Percentiles rank a stretch among this genome's conserved stretches.
phyloP scores from a whole-genome alignment of 2,329 filamentous ascomycete species.

The Aspergillus terreus region DNA sequence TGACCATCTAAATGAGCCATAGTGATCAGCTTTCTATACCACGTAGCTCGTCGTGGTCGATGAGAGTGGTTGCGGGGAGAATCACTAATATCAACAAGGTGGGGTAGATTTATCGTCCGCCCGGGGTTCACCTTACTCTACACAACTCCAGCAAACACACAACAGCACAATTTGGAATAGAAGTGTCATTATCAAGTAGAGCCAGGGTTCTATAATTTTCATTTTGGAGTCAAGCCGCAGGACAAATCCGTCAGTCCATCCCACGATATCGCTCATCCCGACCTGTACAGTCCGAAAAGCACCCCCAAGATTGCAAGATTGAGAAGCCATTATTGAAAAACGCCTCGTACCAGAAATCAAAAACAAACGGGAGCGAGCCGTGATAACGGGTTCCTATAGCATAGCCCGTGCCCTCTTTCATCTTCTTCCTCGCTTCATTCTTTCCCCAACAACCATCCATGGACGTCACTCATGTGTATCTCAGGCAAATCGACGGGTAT shows the following conservation, averaged over 20 bases:
- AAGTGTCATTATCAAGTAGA: slow-evolving; percentile 4
- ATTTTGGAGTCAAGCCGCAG: background rate
- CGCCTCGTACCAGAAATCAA: slow-evolving; percentile 18
- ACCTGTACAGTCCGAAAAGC: slow-evolving; percentile 5
- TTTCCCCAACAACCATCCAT: background rate
- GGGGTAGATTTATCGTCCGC: background rate
- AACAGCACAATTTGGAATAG: background rate
- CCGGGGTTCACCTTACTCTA: background rate
- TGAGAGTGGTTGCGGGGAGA: background rate
- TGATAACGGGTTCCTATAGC: slow-evolving; percentile 7
- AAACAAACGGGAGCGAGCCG: slow-evolving; percentile 7
- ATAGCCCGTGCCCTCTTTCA: background rate
- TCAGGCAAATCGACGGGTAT: slow-evolving; percentile 13
- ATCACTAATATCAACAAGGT: background rate
- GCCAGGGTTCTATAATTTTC: background rate
- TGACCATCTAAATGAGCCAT: background rate
- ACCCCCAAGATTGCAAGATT: slow-evolving; percentile 12
- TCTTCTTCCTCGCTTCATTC: background rate
- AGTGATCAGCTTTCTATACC: background rate
- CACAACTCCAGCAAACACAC: no score
- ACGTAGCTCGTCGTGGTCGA: background rate
- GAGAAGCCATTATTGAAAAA: slow-evolving; percentile 17
- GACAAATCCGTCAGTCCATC: background rate
- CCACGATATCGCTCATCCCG: background rate
- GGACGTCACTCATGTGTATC: slow-evolving; percentile 5